Evolutionary conservation across 768 basidiomycete genomes (phyloP).

Genomic region (Tricholoma matsutake): DNA sequence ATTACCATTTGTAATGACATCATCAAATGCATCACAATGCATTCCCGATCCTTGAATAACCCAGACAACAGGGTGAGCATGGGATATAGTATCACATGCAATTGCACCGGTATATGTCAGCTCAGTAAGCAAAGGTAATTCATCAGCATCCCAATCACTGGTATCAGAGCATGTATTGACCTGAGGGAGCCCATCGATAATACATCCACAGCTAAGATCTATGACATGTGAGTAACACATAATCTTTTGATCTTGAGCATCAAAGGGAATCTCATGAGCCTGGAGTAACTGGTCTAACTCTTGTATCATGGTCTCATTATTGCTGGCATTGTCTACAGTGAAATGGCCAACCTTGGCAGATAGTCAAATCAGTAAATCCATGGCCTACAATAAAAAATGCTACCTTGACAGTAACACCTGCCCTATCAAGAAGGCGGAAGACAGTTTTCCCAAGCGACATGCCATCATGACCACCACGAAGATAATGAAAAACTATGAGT

Average conservation of each 20-base stretch:
- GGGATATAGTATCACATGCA: too few species aligned
- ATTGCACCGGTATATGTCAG: neutral
- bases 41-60: neutral
- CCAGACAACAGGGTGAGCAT: neutral
- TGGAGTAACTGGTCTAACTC: too few species aligned
- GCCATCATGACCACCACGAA: neutral
- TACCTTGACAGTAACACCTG: neutral
- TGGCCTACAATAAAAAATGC: too few species aligned
- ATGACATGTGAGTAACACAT: conserved; percentile 1
- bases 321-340: too few species aligned
- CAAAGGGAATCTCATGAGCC: neutral
- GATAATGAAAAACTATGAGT: neutral
- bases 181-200: neutral
- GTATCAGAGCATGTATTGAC: neutral
- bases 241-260: neutral
- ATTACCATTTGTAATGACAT: neutral
- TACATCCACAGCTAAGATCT: neutral
- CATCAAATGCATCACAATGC: neutral
- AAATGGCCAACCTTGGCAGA: too few species aligned
- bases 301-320: too few species aligned
- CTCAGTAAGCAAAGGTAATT: neutral
- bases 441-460: neutral
- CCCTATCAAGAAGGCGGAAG: conserved; percentile 1
- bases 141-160: neutral
- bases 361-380: too few species aligned